A percentile compares a stretch with the other conserved stretches of the same genome.
phyloP scores from a whole-genome alignment of 306 rosid genomes.

The Cicer chorassanicum region DNA sequence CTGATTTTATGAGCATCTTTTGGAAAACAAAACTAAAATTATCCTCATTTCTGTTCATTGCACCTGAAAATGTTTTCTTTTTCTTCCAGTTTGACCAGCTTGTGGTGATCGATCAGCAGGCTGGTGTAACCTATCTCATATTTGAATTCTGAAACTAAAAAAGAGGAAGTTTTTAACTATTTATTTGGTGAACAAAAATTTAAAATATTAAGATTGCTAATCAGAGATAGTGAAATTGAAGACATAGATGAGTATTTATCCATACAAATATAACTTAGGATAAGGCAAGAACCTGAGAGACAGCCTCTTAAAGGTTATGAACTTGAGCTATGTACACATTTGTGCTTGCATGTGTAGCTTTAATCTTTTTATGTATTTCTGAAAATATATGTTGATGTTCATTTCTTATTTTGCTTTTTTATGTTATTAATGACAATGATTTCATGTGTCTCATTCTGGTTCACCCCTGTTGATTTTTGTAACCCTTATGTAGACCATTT shows the following conservation, averaged over 20 bases:
- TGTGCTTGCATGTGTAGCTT: conserved; percentile 26
- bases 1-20: conserved; percentile 7
- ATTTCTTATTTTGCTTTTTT: not conserved
- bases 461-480: not conserved
- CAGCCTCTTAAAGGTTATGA: conserved; percentile 4
- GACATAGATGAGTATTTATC: conserved; percentile 9
- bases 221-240: not conserved
- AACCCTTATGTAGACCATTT: not conserved
- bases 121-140: not conserved
- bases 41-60: conserved; percentile 34
- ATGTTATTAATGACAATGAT: conserved; percentile 1
- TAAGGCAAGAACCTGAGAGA: conserved; percentile 20
- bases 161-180: not conserved
- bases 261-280: not conserved
- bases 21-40: not conserved
- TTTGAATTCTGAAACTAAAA: not conserved
- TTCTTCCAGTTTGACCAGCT: not conserved
- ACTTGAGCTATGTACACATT: not conserved
- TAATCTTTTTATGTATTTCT: not conserved
- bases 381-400: not conserved
- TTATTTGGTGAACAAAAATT: not conserved
- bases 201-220: not conserved
- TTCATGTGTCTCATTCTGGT: not conserved
- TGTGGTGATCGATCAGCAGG: conserved; percentile 1
- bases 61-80: conserved; percentile 13